Evolutionary conservation across 2,329 filamentous ascomycete species (phyloP), one percentile per base, ranked within the genome.

Genomic region (Cyphellophora europaea): DNA sequence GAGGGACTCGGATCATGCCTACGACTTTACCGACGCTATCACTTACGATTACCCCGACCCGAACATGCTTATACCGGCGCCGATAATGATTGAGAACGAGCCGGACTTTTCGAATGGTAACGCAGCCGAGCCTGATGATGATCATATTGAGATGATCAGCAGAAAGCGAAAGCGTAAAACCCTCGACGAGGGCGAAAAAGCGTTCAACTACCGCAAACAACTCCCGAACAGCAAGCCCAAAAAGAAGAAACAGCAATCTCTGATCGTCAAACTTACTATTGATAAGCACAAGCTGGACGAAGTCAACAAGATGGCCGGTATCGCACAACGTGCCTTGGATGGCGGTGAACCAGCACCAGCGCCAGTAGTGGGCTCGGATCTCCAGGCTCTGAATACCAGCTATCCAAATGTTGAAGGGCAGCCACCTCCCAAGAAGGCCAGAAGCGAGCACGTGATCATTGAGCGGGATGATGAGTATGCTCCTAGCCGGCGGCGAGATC

Each of bases 41-140:
- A 55, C 52, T 11, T 58, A 55, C 27, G 54, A 54, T 35, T 54
- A 55, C 35, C 48, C 53, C 6, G 52, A 55, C 32, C 45, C 47
- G 8, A 45, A 48, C 15, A 15, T 35, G 25, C 38, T 29, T 13
- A 34, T 19, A 14, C 32, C 37, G 19, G 14, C 38, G 10, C 23
- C 39, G 3, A 27, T 21, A 6, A 32, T 37, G 4, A 17, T 35
- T 4, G 43, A 49, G 32, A 41, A 45, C 31, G 35, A 43, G 18
- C 32, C 36, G 36, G 23, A 35, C 11, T 11, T 11, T 3, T 11
- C 12, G 8, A 16, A 30, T 6, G 28, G 16, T 6, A 11, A 30
- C 11, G 28, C 11, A 11, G 28, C n/a, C 11, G 16, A 16, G 11
- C 15, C 30, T 16, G 19, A 27, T 3, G n/a, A 14, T 6, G 28